Base-by-base conservation (phyloP, 768 basidiomycete species). In the Macrolepiota fuliginosa region DNA sequence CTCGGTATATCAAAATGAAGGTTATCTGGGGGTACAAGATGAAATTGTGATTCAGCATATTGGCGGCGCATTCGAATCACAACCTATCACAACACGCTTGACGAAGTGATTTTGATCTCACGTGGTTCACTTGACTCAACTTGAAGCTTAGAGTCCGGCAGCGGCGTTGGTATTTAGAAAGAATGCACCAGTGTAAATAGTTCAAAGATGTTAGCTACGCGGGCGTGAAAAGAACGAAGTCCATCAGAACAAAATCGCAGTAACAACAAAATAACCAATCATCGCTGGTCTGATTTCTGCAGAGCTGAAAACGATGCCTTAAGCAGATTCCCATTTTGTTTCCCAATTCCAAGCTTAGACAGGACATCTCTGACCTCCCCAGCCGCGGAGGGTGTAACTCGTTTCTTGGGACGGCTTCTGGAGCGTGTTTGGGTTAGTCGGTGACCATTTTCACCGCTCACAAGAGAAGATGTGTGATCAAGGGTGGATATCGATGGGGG, bases 321-420 rank as follows among this genome's bases (percentile, higher is more conserved):
- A 53, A 92, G 71, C 56, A 88, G 71, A 71, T 76, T 85, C 53
- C 78, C 77, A 52, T 79, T 85, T 70, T 84, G 84, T 72, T 88
- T 92, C 24, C 91, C 89, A 62, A 94, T 90, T 24, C 92, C 92
- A n/a, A 94, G 77, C 63, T 83, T 89, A 63, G 89, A 90, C 64
- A 94, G 74, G 55, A 94, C 88, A 61, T 94, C 92, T 54, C 87
- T 80, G 58, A 94, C 91, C 73, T 94, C 91, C 11, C 80, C 84
- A 36, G 87, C 77, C 17, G 83, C 83, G 59, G 81, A 75, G 10
- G 83, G 75, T 17, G 75, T 69, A 15, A 76, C 76, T 46, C 79
- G 78, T 69, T 81, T 82, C 71, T 85, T 85, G 22, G 40, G 50
- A n/a, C 49, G 57, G 40, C 46, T 82, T 79, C 47, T 54, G 15